Evolutionary conservation across 2,329 filamentous ascomycete genomes (phyloP), one percentile per base, ranked within the genome.

Genomic region (Exophiala sp.): DNA sequence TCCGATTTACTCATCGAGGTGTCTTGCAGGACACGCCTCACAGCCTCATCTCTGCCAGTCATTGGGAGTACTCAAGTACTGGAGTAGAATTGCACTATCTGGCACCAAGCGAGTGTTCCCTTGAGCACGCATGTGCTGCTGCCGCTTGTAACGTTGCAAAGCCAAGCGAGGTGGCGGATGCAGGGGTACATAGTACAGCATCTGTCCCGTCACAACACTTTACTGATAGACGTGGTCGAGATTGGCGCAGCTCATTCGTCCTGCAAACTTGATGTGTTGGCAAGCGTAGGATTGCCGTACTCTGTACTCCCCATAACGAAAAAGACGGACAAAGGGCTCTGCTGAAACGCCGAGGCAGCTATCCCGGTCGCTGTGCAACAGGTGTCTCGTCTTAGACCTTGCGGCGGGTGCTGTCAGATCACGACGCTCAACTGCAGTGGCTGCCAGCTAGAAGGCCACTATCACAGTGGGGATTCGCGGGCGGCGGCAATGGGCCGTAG

Each of bases 401-500:
- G n/a, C n/a, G n/a, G n/a, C n/a, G n/a, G n/a, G n/a, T n/a, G n/a
- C n/a, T n/a, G n/a, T n/a, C n/a, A n/a, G n/a, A n/a, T n/a, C n/a
- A 39, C 18, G 16, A 4, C 13, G 8, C 16, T 13, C 18, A 9
- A 3, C 7, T 19, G 9, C 10, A 34, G 8, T 39, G 35, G 13
- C 16, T 23, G 38, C 38, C 38, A 22, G 7, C 14, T 24, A 9
- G 10, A 8, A 41, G 3, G 38, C 38, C 38, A n/a, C 14, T 41
- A 22, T 41, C 22, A 32, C 23, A 32, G 41, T 43, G 41, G 41
- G 14, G 41, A 32, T 10, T 16, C 34, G 43, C 43, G 49, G 49
- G 50, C 35, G 48, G 47, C 53, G 53, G 53, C 43, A 56, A 53
- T 22, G 49, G 53, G 34, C 49, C 53, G 53, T 44, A 39, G 41